A percentile compares a stretch with the other conserved stretches of the same genome.
Conservation (phyloP, 75 land plant species). For the Isoetes taiwanensis region DNA sequence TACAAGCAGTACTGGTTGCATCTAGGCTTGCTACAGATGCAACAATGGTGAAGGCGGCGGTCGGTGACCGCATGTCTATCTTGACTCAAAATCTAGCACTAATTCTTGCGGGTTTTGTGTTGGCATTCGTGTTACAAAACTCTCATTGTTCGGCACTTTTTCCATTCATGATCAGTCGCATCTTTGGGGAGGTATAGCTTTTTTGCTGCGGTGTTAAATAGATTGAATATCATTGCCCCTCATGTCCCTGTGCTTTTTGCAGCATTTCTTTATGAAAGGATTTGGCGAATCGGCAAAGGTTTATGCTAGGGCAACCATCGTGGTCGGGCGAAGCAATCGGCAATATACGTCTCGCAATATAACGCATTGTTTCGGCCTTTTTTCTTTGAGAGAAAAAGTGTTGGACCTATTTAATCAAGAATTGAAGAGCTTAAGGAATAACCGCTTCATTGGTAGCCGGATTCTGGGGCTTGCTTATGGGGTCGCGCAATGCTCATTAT, state of each 20-base stretch:
- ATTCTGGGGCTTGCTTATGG: background rate
- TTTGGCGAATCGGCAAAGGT: background rate
- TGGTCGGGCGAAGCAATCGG: background rate
- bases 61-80: background rate
- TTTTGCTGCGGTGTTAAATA: background rate
- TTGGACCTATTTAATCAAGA: background rate
- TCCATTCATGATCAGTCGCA: background rate
- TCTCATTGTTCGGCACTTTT: background rate
- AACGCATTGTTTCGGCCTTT: background rate
- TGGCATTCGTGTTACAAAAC: background rate
- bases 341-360: background rate
- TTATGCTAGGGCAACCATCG: background rate
- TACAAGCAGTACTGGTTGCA: background rate
- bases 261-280: constrained; percentile 7
- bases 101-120: background rate
- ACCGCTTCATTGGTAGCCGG: background rate
- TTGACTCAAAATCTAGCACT: background rate
- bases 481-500: background rate
- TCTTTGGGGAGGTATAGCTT: background rate
- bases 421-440: background rate
- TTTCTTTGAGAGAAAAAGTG: background rate
- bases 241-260: background rate
- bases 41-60: background rate
- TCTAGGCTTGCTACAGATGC: background rate
- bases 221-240: background rate